Conservation (phyloP, 1,284 basidiomycete species). For the Trametes versicolor region DNA sequence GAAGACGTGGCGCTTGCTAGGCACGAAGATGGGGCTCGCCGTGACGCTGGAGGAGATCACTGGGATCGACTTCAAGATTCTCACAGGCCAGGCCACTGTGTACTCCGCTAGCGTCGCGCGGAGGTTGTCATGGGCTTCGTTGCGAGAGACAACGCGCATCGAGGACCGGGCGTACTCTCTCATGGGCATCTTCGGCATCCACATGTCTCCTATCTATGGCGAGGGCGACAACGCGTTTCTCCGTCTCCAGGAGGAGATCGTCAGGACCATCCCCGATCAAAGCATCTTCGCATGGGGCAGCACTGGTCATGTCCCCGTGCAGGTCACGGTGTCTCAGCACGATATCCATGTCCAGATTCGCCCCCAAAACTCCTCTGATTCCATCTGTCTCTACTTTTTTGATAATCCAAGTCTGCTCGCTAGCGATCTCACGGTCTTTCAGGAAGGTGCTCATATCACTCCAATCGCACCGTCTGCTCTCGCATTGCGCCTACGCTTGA, state of each 20-base stretch:
- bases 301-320: background rate
- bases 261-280: too few relatives aligned
- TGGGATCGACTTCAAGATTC: background rate
- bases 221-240: too few relatives aligned
- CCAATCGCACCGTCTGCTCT: background rate
- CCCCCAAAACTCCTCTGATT: background rate
- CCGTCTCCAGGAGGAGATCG: too few relatives aligned
- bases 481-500: background rate
- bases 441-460: background rate
- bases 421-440: background rate
- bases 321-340: too few relatives aligned
- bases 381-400: background rate
- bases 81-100: too few relatives aligned
- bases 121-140: background rate
- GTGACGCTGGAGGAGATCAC: background rate
- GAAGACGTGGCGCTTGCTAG: background rate
- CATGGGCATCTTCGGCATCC: background rate
- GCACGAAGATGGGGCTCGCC: background rate
- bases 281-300: background rate
- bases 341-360: too few relatives aligned
- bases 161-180: constrained; percentile 1
- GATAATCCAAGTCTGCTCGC: background rate
- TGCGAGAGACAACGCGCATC: background rate
- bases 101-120: background rate
- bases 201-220: background rate